Evolutionary conservation across 306 rosid species (phyloP), one percentile per base, ranked within the genome.

Genomic region (Sesbania bispinosa): DNA sequence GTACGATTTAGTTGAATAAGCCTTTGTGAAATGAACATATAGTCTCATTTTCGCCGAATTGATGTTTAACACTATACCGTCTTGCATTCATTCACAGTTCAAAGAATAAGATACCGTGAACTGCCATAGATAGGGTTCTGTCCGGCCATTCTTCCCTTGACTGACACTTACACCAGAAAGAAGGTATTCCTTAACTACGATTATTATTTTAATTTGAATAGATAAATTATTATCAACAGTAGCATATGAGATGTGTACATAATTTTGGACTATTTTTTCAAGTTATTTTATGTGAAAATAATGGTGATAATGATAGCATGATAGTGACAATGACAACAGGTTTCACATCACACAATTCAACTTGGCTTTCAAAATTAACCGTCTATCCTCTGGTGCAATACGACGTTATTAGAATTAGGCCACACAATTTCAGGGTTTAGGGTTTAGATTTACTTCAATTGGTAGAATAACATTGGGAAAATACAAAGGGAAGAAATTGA

Each of bases 401-500:
- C 33, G 0, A 24, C 13, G 21, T 45, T 6, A 38, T 52, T 11
- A 26, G 1, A 42, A 57, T 57, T 55, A 35, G 2, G 0, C 10
- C 19, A 54, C 7, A 42, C 55, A 51, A 52, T 5, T n/a, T n/a
- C n/a, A n/a, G n/a, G n/a, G n/a, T n/a, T n/a, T n/a, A n/a, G n/a
- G n/a, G n/a, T n/a, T n/a, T n/a, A n/a, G n/a, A n/a, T n/a, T n/a
- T n/a, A n/a, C n/a, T n/a, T 8, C n/a, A 26, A 55, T 4, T 15
- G 9, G 61, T 10, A 20, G 11, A 51, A 75, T 7, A 19, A 15
- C 62, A 74, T 33, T 4, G 3, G 24, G 16, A 61, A 15, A 29
- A 62, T 19, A 60, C 30, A 26, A 11, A 24, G 51, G 67, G 39
- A 52, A 65, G 48, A 41, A 67, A 46, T 51, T 69, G 84, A 66